Base-by-base conservation (phyloP, 2,329 filamentous ascomycete species). In the Colletotrichum costaricense region DNA sequence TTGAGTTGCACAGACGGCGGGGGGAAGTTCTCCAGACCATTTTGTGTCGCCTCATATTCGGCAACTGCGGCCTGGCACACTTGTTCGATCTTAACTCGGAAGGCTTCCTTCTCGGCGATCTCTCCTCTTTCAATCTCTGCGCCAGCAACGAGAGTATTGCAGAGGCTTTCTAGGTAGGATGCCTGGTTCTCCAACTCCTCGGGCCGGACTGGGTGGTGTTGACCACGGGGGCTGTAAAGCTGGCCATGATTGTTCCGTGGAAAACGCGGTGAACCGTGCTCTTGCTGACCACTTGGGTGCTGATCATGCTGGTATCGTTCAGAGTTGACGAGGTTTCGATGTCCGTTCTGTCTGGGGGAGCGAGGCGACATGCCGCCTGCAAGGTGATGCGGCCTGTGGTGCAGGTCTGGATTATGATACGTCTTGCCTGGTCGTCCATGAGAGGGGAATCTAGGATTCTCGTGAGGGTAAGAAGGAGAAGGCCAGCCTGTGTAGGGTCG, bases 91-190 rank as follows among this genome's bases (percentile, higher is more conserved):
- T 84, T 84, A 58, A 84, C 79, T 62, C 94, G 89, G 76, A 97
- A 95, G 0, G 81, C 79, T 77, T 97, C 93, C 78, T 97, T 97
- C 75, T 92, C 88, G 2, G 86, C 84, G 64, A 93, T 89, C 76
- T 97, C 94, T 1, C 84, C 81, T 1, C 82, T 78, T 49, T 87
- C 87, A 74, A 96, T 95, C 76, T 93, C 90, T 1, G 90, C 89
- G 52, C 84, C 86, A 0, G 87, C 82, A 22, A 76, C 58, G 22
- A 94, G 83, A 59, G 91, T 87, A 19, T 79, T 67, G 72, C 86
- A 87, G 2, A 92, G 80, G 1, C 77, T 77, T 26, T 91, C 88
- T 16, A 92, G 83, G 16, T 88, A 78, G 19, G 80, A 79, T 11
- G 83, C 81, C 78, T 92, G 89, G 1, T 79, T 79, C n/a, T 82